phyloP scores from a whole-genome alignment of 2,329 filamentous ascomycete species.

The Aspergillus spinulosporus region DNA sequence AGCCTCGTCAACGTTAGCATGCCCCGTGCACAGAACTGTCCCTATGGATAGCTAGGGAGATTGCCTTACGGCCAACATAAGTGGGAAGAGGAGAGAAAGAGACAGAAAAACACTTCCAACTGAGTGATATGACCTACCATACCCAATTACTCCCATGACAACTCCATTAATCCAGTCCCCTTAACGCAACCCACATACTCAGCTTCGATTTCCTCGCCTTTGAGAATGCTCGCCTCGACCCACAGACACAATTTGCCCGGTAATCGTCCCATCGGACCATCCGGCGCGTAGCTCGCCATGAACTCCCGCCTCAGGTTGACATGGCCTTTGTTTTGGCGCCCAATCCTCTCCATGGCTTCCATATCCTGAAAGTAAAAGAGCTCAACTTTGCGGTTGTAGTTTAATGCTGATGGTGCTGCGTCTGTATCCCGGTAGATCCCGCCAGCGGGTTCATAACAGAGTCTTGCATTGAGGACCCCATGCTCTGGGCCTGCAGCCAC shows the following conservation, averaged over 20 bases:
- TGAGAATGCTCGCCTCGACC: constrained; percentile 23
- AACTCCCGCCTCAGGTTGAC: constrained; percentile 15
- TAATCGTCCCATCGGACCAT: constrained; percentile 3
- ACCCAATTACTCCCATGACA: not conserved
- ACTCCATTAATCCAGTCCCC: constrained; percentile 21
- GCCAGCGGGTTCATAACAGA: constrained; percentile 15
- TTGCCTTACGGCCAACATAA: too few relatives aligned
- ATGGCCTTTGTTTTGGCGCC: constrained; percentile 16
- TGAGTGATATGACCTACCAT: too few relatives aligned
- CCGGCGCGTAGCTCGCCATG: constrained; percentile 18
- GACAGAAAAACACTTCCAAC: too few relatives aligned
- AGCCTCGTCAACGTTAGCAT: too few relatives aligned
- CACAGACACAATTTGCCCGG: constrained; percentile 16
- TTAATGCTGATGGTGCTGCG: not conserved
- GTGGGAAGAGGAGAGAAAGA: too few relatives aligned
- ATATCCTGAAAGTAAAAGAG: constrained; percentile 24
- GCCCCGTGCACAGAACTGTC: too few relatives aligned
- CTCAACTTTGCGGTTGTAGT: constrained; percentile 19
- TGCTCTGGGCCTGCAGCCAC: constrained; percentile 1
- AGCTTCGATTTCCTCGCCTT: constrained; percentile 16
- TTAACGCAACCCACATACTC: constrained; percentile 24
- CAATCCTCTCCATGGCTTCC: constrained; percentile 18
- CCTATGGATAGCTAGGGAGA: too few relatives aligned
- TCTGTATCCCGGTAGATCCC: constrained; percentile 1
- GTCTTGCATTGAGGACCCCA: constrained; percentile 14